phyloP scores from a whole-genome alignment of 169 alveolate genomes.

The Toxoplasma gondii region DNA sequence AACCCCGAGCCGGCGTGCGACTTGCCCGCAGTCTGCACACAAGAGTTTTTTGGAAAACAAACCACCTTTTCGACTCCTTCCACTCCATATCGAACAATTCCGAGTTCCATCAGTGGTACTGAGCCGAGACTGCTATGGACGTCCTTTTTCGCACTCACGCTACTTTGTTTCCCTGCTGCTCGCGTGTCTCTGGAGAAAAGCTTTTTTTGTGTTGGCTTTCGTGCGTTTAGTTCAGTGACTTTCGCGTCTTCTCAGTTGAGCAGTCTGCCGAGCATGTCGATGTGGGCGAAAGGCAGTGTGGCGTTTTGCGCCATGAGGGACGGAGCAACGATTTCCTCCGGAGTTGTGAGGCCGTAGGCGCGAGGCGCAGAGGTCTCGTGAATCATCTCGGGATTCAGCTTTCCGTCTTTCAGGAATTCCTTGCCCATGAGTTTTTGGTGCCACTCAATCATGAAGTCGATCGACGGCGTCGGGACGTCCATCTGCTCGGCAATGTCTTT shows the following conservation, averaged over 20 bases:
- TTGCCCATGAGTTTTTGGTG: constrained; percentile 66
- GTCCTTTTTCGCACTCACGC: too few species aligned
- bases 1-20: too few species aligned
- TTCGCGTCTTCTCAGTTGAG: background rate
- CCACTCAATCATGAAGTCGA: constrained; percentile 70
- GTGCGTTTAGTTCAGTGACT: too few species aligned
- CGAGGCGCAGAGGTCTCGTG: constrained; percentile 17
- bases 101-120: too few species aligned
- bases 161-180: too few species aligned
- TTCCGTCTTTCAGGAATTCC: constrained; percentile 33
- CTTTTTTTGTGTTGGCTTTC: too few species aligned
- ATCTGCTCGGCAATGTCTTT: constrained; percentile 59
- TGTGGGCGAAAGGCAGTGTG: background rate
- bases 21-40: too few species aligned
- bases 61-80: too few species aligned
- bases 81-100: too few species aligned
- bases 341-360: constrained; percentile 32
- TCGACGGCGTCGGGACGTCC: constrained; percentile 59
- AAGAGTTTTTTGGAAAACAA: too few species aligned
- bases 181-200: too few species aligned
- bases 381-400: constrained; percentile 39
- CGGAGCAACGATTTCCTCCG: constrained; percentile 23
- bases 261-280: constrained; percentile 12
- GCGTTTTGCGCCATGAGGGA: constrained; percentile 28
- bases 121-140: too few species aligned